phyloP scores from a whole-genome alignment of 352 stramenopile species.

The Globisporangium ultimum region DNA sequence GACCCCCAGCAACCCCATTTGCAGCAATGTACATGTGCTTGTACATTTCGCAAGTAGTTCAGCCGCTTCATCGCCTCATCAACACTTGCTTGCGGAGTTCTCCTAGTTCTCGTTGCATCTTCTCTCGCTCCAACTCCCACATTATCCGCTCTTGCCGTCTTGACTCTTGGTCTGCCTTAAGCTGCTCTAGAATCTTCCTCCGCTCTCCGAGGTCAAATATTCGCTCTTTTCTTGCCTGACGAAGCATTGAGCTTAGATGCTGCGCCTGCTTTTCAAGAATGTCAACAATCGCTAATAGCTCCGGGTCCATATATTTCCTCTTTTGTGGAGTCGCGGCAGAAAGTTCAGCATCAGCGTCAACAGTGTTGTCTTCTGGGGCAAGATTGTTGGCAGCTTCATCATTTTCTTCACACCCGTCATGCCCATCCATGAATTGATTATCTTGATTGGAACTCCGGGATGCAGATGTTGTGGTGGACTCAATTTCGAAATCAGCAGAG shows the following conservation, averaged over 20 bases:
- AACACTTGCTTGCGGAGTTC: constrained; percentile 1
- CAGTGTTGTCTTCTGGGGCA: background rate
- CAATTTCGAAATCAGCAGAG: background rate
- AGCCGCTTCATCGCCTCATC: background rate
- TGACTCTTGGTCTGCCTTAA: constrained; percentile 1
- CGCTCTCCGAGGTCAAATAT: background rate
- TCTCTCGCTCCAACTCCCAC: constrained; percentile 1
- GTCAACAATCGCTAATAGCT: background rate
- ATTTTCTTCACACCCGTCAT: background rate
- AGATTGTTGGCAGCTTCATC: background rate
- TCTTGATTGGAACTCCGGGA: no score
- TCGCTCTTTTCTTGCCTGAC: constrained; percentile 1
- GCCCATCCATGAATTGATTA: no score
- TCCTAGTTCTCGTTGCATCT: background rate
- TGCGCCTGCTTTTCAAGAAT: constrained; percentile 3
- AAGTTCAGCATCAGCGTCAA: background rate
- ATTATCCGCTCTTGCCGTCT: background rate
- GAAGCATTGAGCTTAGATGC: background rate
- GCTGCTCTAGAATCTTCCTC: background rate
- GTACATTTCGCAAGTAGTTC: no score
- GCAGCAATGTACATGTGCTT: no score
- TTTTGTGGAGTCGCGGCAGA: background rate
- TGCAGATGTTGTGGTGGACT: no score
- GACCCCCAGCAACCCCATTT: no score
- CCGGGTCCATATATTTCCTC: background rate